A percentile compares a stretch with the other conserved stretches of the same genome.
Evolutionary conservation across 2,329 filamentous ascomycete species (phyloP).

Genomic region (Epichloe aotearoae): DNA sequence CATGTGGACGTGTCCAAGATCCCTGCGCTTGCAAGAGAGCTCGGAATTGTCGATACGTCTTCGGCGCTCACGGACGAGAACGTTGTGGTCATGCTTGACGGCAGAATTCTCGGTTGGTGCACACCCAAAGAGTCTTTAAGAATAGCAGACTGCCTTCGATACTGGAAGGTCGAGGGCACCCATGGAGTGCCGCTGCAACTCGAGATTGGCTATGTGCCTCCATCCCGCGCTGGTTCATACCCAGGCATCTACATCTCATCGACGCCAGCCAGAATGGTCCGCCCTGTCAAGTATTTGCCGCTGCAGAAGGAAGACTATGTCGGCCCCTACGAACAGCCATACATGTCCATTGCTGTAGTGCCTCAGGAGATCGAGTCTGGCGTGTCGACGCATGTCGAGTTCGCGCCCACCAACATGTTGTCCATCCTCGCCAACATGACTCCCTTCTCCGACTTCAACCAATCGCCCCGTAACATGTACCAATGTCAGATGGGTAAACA

Average conservation of each 20-base stretch:
- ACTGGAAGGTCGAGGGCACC: conserved; percentile 88
- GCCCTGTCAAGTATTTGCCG: conserved; percentile 84
- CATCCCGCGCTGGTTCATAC: conserved; percentile 84
- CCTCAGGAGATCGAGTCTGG: conserved; percentile 78
- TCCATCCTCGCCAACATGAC: conserved; percentile 98
- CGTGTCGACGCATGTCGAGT: conserved; percentile 85
- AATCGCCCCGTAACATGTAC: conserved; percentile 98
- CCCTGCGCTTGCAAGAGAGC: conserved; percentile 58
- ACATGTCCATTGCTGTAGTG: conserved; percentile 95
- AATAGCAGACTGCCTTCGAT: conserved; percentile 75
- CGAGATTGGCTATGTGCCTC: conserved; percentile 84
- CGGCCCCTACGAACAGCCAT: conserved; percentile 89
- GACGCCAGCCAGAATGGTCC: conserved; percentile 70
- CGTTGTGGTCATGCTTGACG: conserved; percentile 82
- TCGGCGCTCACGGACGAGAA: conserved; percentile 71
- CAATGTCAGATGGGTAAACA: conserved; percentile 99
- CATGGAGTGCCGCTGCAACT: conserved; percentile 70
- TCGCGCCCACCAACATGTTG: conserved; percentile 88
- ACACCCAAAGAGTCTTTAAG: conserved; percentile 67
- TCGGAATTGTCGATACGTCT: conserved; percentile 65
- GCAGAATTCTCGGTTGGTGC: conserved; percentile 81
- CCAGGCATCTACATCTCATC: conserved; percentile 93
- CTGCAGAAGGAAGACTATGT: conserved; percentile 78
- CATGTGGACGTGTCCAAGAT: conserved; percentile 62
- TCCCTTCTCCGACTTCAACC: conserved; percentile 96